Conservation (phyloP, 2,329 filamentous ascomycete genomes). For the Colletotrichum tabaci region DNA sequence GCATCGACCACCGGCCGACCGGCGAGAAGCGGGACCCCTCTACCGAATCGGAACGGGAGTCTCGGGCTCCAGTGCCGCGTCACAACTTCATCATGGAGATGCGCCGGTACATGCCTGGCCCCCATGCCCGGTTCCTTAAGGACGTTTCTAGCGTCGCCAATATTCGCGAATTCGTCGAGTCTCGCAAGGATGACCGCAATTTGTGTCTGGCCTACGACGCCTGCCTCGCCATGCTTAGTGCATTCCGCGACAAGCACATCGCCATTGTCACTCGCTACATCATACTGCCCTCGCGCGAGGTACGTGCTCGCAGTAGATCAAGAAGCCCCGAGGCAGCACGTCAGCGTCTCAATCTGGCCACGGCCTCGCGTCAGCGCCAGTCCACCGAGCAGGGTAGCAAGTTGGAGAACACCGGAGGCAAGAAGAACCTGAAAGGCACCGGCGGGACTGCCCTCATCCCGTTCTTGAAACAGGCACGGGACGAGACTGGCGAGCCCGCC, state of each 20-base stretch:
- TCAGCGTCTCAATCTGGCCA: constrained; percentile 73
- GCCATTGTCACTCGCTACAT: constrained; percentile 97
- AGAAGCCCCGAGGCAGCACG: constrained; percentile 68
- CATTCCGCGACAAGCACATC: constrained; percentile 93
- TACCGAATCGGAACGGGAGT: constrained; percentile 63
- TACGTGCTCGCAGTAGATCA: constrained; percentile 74
- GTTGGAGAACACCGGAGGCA: constrained; percentile 51
- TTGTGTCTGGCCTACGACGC: constrained; percentile 90
- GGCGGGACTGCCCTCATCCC: constrained; percentile 95
- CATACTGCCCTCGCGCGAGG: constrained; percentile 86
- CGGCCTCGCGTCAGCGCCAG: constrained; percentile 64
- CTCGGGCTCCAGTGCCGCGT: constrained; percentile 55
- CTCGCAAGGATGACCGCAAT: constrained; percentile 71
- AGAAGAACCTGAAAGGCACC: constrained; percentile 83
- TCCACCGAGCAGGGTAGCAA: constrained; percentile 32
- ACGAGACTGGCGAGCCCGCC: constrained; percentile 95
- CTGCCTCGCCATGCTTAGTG: constrained; percentile 79
- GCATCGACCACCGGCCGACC: constrained; percentile 91
- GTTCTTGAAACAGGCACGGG: constrained; percentile 95
- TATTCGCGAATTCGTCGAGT: constrained; percentile 85
- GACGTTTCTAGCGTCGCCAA: constrained; percentile 87
- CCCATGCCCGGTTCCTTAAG: constrained; percentile 89
- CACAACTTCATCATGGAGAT: constrained; percentile 98
- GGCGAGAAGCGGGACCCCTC: constrained; percentile 74
- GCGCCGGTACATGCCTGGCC: constrained; percentile 96